A percentile compares a stretch with the other conserved stretches of the same genome.
These are phyloP conservation scores for Aquilaria yunnanensis DNA, from an alignment of 345 rosid species.

Conservation along the genomic window DNA sequence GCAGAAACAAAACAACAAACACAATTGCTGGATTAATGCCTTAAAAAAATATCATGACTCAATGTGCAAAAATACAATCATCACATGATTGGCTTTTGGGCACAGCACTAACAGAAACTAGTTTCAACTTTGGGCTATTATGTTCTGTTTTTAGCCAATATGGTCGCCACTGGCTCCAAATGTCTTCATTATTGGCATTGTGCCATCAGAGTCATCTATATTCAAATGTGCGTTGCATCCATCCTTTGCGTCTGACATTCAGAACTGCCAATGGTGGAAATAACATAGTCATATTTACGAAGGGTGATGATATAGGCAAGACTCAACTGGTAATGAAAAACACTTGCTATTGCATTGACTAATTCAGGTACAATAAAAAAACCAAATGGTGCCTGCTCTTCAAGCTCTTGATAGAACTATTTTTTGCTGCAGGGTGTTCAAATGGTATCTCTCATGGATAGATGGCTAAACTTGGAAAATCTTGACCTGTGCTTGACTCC, in stretches of 20 bases:
- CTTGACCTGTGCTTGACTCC: constrained; percentile 91
- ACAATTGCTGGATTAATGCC: too few species aligned
- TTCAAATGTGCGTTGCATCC: constrained; percentile 93
- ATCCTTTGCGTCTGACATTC: constrained; percentile 63
- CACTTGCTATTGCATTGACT: constrained; percentile 8
- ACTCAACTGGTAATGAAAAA: constrained; percentile 73
- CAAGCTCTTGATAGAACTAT: constrained; percentile 14
- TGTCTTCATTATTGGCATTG: constrained; percentile 79
- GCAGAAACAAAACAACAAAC: too few species aligned
- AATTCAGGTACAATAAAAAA: background rate
- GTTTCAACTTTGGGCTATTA: constrained; percentile 10
- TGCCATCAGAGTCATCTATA: constrained; percentile 88
- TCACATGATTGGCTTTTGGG: too few species aligned
- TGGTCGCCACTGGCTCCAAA: constrained; percentile 82
- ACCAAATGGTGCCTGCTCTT: background rate
- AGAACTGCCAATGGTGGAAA: constrained; percentile 70
- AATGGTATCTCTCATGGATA: constrained; percentile 99
- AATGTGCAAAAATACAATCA: too few species aligned
- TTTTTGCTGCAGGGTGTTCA: constrained; percentile 70
- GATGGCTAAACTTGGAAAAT: constrained; percentile 90
- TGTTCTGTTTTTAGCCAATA: constrained; percentile 61
- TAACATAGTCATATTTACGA: constrained; percentile 80
- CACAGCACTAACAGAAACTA: too few species aligned
- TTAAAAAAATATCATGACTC: too few species aligned
- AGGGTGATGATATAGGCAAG: constrained; percentile 98